These are phyloP conservation scores for Tolypocladium tropicale DNA, from an alignment of 2,329 filamentous ascomycete genomes.

Conservation along the genomic window DNA sequence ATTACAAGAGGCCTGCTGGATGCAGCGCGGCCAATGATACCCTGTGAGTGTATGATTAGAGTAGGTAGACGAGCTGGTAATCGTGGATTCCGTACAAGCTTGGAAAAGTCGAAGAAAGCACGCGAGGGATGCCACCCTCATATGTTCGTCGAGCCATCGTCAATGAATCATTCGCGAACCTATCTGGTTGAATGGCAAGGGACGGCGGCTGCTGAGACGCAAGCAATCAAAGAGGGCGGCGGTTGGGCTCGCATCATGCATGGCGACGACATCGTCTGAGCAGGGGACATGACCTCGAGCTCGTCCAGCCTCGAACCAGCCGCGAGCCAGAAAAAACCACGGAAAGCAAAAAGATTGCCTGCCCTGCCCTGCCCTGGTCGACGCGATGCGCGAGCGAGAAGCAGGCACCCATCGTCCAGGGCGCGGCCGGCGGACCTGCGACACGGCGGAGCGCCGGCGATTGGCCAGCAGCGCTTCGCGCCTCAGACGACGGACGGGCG, in stretches of 20 bases:
- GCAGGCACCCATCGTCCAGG: not conserved
- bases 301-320: not conserved
- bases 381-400: not conserved
- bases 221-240: not conserved
- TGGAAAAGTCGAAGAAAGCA: too few relatives aligned
- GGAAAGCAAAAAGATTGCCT: too few relatives aligned
- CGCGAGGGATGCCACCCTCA: not conserved
- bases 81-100: not conserved
- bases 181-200: too few relatives aligned
- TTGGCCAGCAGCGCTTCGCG: slow-evolving; percentile 13
- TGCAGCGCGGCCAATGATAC: not conserved
- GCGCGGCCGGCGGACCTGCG: not conserved
- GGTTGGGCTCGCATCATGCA: not conserved
- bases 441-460: slow-evolving; percentile 9
- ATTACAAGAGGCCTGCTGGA: not conserved
- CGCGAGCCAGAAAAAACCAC: not conserved
- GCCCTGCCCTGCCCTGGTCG: too few relatives aligned
- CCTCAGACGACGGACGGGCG: not conserved
- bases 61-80: too few relatives aligned
- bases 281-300: not conserved
- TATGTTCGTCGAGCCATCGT: too few relatives aligned
- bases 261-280: not conserved
- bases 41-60: not conserved
- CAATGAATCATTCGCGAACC: too few relatives aligned
- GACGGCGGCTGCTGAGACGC: not conserved